Conservation (phyloP, 495 filamentous ascomycete species). For the Penicillium riverlandense region DNA sequence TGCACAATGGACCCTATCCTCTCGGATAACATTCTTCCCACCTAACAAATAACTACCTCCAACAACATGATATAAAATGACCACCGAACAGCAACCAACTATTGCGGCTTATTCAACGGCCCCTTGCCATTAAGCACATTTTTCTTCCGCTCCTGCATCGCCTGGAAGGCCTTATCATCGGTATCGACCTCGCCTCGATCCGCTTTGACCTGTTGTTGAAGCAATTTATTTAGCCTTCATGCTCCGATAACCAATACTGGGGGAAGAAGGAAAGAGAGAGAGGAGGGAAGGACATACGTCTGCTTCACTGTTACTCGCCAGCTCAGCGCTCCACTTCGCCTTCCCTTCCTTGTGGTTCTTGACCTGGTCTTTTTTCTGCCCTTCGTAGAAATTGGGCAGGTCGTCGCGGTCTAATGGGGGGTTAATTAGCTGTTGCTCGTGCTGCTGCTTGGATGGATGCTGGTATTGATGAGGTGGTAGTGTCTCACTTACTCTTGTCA, state of each 20-base stretch:
- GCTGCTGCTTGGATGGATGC: not conserved
- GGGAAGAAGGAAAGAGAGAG: not conserved
- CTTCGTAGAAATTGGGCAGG: constrained; percentile 46
- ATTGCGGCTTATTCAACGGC: constrained; percentile 7
- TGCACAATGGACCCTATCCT: not conserved
- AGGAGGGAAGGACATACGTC: constrained; percentile 41
- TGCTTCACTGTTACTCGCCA: constrained; percentile 76
- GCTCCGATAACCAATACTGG: not conserved
- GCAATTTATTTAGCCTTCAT: not conserved
- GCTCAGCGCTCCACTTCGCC: constrained; percentile 71
- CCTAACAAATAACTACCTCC: not conserved
- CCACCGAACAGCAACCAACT: not conserved
- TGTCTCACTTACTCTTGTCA: constrained; percentile 20
- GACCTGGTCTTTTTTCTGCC: constrained; percentile 66
- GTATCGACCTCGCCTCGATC: constrained; percentile 49
- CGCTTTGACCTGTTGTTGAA: constrained; percentile 49
- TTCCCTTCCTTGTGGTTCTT: constrained; percentile 65
- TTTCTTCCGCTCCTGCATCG: constrained; percentile 48
- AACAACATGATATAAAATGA: no score
- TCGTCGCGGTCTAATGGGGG: constrained; percentile 29
- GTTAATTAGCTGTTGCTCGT: not conserved
- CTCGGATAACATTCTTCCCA: constrained; percentile 1
- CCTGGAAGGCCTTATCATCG: constrained; percentile 33
- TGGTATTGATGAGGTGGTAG: not conserved
- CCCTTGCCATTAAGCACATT: constrained; percentile 19